A percentile compares a stretch with the other conserved stretches of the same genome.
phyloP scores from a whole-genome alignment of 345 rosid genomes.

The Eucalyptus urophylla region DNA sequence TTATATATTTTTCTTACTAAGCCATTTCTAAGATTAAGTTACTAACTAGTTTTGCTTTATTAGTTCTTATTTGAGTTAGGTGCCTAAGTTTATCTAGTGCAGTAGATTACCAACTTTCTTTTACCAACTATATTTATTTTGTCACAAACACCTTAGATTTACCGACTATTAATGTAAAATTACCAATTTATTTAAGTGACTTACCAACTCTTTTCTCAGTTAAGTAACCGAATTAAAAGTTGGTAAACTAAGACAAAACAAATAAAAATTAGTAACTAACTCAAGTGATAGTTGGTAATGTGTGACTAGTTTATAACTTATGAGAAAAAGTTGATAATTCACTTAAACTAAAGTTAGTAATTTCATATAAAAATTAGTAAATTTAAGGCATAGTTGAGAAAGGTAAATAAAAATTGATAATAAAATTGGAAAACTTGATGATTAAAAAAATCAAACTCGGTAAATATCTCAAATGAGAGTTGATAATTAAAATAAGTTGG shows the following conservation, averaged over 20 bases:
- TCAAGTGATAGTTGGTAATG: not conserved
- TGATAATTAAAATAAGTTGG: not conserved
- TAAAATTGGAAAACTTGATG: not conserved
- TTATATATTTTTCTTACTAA: not conserved
- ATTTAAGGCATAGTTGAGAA: not conserved
- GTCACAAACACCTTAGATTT: not conserved
- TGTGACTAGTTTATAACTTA: not conserved
- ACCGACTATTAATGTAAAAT: not conserved
- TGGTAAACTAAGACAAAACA: not conserved
- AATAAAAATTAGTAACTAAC: not conserved
- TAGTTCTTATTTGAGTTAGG: not conserved
- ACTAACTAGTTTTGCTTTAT: not conserved
- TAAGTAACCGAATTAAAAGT: not conserved
- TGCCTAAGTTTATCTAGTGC: not conserved
- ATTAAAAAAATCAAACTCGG: not conserved
- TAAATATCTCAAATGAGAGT: not conserved
- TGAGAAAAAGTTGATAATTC: not conserved
- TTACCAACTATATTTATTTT: not conserved
- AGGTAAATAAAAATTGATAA: not conserved
- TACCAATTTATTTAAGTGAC: not conserved
- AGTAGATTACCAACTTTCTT: not conserved
- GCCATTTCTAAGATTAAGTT: not conserved
- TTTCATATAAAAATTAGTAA: not conserved
- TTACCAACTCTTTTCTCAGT: not conserved
- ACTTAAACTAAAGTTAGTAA: not conserved